phyloP scores from a whole-genome alignment of 164 flowering plant species.

The Buxus sempervirens region DNA sequence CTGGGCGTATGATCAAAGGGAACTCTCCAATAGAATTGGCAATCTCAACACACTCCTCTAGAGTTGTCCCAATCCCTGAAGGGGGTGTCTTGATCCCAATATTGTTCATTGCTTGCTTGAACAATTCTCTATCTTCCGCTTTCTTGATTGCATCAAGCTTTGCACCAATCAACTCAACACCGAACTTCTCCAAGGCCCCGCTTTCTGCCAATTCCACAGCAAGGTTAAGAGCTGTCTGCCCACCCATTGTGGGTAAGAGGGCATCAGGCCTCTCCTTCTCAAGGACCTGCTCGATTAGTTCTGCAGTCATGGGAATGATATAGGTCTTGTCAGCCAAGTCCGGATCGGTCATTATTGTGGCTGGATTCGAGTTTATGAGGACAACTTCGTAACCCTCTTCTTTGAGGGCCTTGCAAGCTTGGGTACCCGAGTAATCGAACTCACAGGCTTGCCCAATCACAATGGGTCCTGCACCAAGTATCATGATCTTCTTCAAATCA shows the following conservation, averaged over 20 bases:
- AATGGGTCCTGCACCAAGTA: conserved; percentile 93
- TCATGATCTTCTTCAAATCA: conserved; percentile 89
- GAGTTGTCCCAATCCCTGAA: conserved; percentile 78
- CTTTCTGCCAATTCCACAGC: conserved; percentile 89
- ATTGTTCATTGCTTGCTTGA: conserved; percentile 87
- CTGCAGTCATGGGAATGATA: conserved; percentile 87
- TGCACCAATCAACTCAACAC: conserved; percentile 91
- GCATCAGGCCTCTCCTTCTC: conserved; percentile 96
- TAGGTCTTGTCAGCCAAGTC: conserved; percentile 85
- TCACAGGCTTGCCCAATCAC: conserved; percentile 99
- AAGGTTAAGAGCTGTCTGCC: conserved; percentile 91
- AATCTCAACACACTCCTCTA: conserved; percentile 79
- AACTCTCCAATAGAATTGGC: conserved; percentile 74
- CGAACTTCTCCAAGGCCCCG: conserved; percentile 68
- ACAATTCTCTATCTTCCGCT: conserved; percentile 91
- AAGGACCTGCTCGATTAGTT: conserved; percentile 77
- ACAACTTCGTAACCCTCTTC: conserved; percentile 94
- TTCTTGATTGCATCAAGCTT: conserved; percentile 92
- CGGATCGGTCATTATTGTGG: conserved; percentile 98
- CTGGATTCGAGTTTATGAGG: conserved; percentile 93
- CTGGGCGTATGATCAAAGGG: conserved; percentile 88
- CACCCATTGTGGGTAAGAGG: conserved; percentile 96
- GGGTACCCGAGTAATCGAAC: conserved; percentile 97
- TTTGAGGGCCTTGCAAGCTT: conserved; percentile 85
- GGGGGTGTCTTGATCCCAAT: conserved; percentile 91